phyloP scores from a whole-genome alignment of 202 grass and related monocot genomes.

The Saccharum hybrid region DNA sequence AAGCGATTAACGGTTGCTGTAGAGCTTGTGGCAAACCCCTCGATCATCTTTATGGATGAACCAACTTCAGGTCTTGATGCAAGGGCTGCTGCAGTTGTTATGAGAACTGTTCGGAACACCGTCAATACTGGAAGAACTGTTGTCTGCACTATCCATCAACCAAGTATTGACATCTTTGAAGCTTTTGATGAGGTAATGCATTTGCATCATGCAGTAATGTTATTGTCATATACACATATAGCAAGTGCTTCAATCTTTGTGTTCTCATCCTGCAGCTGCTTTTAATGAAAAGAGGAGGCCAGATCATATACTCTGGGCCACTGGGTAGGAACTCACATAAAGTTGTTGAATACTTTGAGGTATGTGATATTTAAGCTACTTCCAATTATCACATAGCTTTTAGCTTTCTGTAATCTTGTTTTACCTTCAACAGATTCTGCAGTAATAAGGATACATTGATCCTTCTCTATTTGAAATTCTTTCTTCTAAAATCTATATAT shows the following conservation, averaged over 20 bases:
- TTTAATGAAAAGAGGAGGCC: constrained; percentile 72
- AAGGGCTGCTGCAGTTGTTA: constrained; percentile 78
- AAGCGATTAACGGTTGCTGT: constrained; percentile 77
- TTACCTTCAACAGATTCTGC: constrained; percentile 30
- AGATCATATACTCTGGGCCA: constrained; percentile 70
- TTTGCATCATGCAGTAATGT: constrained; percentile 16
- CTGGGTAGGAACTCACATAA: constrained; percentile 64
- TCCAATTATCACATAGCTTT: constrained; percentile 29
- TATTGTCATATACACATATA: constrained; percentile 1
- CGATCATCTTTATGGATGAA: constrained; percentile 83
- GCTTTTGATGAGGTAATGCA: constrained; percentile 68
- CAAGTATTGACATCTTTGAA: constrained; percentile 83
- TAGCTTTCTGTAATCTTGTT: constrained; percentile 27
- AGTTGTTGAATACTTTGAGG: constrained; percentile 74
- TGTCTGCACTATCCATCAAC: constrained; percentile 81
- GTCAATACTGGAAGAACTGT: constrained; percentile 80
- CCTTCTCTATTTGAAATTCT: constrained; percentile 25
- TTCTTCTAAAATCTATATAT: constrained; percentile 27
- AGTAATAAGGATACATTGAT: constrained; percentile 23
- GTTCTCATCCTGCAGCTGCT: constrained; percentile 54
- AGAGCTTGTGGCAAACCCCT: constrained; percentile 77
- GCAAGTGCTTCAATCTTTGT: constrained; percentile 11
- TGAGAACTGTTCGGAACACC: constrained; percentile 82
- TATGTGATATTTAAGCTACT: constrained; percentile 34
- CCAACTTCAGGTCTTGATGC: constrained; percentile 80